phyloP scores from a whole-genome alignment of 2,329 filamentous ascomycete species.

The Ilyonectria mors-panacis region DNA sequence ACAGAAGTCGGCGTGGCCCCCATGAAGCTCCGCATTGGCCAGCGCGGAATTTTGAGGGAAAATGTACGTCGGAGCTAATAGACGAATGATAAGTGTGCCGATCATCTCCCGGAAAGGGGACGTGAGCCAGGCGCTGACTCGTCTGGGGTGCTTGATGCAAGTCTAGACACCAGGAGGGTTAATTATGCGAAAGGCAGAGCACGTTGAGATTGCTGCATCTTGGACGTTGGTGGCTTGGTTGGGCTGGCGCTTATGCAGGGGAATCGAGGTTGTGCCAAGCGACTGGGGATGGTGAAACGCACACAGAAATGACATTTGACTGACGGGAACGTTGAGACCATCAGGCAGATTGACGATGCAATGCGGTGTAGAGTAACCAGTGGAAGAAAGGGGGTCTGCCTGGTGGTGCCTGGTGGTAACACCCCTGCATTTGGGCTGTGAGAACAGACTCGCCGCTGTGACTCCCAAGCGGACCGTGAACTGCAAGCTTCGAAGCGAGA shows the following conservation, averaged over 20 bases:
- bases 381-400: neutral
- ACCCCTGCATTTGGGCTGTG: neutral
- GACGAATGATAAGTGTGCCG: neutral
- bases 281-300: slow-evolving; percentile 3
- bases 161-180: neutral
- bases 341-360: neutral
- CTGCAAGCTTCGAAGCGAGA: neutral
- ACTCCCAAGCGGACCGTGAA: neutral
- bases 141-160: neutral
- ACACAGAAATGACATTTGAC: neutral
- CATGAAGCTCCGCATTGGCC: neutral
- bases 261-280: neutral
- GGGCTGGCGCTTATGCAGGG: slow-evolving; percentile 4
- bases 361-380: neutral
- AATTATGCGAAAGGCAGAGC: neutral
- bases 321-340: neutral
- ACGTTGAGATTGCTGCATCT: neutral
- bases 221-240: neutral
- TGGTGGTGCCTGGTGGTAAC: neutral
- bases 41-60: neutral
- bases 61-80: neutral
- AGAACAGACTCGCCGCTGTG: neutral
- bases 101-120: slow-evolving; percentile 3
- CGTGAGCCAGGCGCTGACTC: neutral
- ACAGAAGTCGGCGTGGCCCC: neutral